These are phyloP conservation scores for Sporothrix variecibatus DNA, from an alignment of 2,329 filamentous ascomycete species.

Conservation along the genomic window DNA sequence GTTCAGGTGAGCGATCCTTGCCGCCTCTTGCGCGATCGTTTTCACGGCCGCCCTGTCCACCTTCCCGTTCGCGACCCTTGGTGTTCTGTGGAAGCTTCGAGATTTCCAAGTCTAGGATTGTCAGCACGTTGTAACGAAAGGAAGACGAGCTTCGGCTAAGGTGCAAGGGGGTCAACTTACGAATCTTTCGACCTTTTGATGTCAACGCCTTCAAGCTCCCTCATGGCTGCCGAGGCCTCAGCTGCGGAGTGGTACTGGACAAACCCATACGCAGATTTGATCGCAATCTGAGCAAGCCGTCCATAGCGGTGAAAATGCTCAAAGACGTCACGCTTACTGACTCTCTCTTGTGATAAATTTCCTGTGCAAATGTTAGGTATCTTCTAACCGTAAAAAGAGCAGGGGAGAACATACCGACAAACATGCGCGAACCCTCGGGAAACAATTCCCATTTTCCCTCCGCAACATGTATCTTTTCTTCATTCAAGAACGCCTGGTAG, in stretches of 20 bases:
- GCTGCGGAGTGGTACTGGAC: constrained; percentile 83
- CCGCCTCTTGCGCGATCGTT: not conserved
- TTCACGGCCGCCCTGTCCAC: constrained; percentile 36
- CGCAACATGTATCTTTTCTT: constrained; percentile 73
- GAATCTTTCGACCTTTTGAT: constrained; percentile 90
- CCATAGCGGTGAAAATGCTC: constrained; percentile 86
- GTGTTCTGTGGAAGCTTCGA: constrained; percentile 83
- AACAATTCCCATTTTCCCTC: constrained; percentile 79
- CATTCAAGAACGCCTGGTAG: constrained; percentile 71
- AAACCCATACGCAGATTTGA: constrained; percentile 96
- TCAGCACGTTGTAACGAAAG: not conserved
- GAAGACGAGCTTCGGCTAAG: not conserved
- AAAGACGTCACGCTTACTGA: constrained; percentile 92
- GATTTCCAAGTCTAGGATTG: constrained; percentile 76
- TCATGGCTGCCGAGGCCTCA: constrained; percentile 74
- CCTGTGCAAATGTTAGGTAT: constrained; percentile 58
- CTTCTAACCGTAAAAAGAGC: constrained; percentile 22
- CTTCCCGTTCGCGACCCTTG: constrained; percentile 37
- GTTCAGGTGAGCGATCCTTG: constrained; percentile 40
- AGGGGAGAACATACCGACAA: constrained; percentile 65
- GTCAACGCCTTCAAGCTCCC: constrained; percentile 75
- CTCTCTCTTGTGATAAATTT: constrained; percentile 88
- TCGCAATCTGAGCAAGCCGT: constrained; percentile 87
- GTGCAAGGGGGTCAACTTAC: constrained; percentile 57
- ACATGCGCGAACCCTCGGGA: constrained; percentile 73